A percentile compares a stretch with the other conserved stretches of the same genome.
phyloP scores from a whole-genome alignment of 345 rosid genomes.

The Streptanthus diversifolius region DNA sequence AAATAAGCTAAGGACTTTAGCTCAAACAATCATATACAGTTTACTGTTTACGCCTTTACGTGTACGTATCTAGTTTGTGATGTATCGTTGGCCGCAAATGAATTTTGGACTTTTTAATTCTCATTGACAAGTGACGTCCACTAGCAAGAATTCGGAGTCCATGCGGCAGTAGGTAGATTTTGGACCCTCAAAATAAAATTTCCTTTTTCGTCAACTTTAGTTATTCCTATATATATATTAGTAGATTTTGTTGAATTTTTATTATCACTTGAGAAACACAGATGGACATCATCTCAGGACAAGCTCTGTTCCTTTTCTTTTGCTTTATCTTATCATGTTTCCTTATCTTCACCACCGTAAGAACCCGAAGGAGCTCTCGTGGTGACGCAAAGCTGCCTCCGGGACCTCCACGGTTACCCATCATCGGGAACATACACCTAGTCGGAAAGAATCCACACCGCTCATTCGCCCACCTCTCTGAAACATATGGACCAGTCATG shows the following conservation, averaged over 20 bases:
- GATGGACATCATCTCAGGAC: constrained; percentile 30
- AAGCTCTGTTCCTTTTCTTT: constrained; percentile 19
- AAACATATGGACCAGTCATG: constrained; percentile 47
- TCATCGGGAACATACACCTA: constrained; percentile 43
- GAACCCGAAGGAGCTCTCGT: not conserved
- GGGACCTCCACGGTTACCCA: constrained; percentile 38
- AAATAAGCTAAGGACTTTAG: not conserved
- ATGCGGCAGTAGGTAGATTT: not conserved
- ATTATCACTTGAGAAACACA: not conserved
- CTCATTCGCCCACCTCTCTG: constrained; percentile 35
- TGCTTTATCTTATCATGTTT: constrained; percentile 47
- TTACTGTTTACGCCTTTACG: not conserved
- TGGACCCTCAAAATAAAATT: not conserved
- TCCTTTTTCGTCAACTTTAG: not conserved
- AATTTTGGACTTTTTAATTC: not conserved
- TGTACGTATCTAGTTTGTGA: not conserved
- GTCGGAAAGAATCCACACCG: constrained; percentile 40
- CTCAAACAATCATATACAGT: not conserved
- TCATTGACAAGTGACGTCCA: not conserved
- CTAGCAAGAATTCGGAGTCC: not conserved
- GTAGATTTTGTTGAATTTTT: not conserved
- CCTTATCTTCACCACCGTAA: constrained; percentile 26
- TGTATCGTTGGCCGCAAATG: not conserved
- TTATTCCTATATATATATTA: not conserved
- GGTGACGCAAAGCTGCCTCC: not conserved